Percentiles rank a stretch among this genome's conserved stretches.
phyloP scores from a whole-genome alignment of 2,329 filamentous ascomycete genomes.

The Elsinoe arachidis region DNA sequence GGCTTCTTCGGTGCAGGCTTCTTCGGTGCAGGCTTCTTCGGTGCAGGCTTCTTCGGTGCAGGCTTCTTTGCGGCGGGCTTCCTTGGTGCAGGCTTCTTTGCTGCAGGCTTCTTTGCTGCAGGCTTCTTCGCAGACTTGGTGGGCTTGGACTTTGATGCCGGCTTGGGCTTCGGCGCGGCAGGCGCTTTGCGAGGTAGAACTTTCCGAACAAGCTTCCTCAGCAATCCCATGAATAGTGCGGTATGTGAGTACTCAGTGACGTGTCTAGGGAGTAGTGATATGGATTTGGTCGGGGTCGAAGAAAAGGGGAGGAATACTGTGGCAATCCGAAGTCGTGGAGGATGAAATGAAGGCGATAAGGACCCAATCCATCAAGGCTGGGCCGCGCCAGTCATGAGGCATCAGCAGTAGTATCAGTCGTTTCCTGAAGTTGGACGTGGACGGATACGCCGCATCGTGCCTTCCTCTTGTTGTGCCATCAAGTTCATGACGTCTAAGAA shows the following conservation, averaged over 20 bases:
- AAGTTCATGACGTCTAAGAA: no score
- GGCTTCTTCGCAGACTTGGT: neutral
- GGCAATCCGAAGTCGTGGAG: no score
- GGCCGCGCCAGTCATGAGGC: no score
- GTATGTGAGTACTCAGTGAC: no score
- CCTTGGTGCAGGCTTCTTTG: neutral
- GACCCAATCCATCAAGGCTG: no score
- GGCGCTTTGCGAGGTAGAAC: neutral
- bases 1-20: neutral
- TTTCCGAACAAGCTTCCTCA: neutral
- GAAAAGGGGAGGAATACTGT: no score
- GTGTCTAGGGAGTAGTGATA: no score
- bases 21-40: neutral
- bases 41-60: neutral
- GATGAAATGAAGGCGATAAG: no score
- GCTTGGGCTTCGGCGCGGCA: neutral
- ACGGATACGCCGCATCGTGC: no score
- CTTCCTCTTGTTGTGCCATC: no score
- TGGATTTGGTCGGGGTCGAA: no score
- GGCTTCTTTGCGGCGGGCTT: neutral
- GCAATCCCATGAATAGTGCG: no score
- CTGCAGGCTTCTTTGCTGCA: neutral
- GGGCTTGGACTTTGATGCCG: neutral
- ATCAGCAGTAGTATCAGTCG: neutral
- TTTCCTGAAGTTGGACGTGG: neutral